Percentiles rank a stretch among this genome's conserved stretches.
These are phyloP conservation scores for Cordyceps tenuipes DNA, from an alignment of 2,329 filamentous ascomycete species.

Conservation along the genomic window DNA sequence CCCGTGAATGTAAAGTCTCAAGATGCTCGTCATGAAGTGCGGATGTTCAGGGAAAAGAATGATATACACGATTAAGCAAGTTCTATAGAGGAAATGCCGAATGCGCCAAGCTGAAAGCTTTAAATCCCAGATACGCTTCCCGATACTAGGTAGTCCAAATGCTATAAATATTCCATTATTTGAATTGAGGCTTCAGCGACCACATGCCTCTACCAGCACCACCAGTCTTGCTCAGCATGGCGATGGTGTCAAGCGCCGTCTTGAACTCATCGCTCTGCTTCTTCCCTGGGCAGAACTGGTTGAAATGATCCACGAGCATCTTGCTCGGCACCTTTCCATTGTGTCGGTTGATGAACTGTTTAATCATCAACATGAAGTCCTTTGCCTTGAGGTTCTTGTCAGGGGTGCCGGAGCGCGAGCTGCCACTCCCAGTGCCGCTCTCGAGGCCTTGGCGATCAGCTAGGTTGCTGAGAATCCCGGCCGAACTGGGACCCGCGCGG, in stretches of 20 bases:
- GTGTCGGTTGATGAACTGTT: conserved; percentile 68
- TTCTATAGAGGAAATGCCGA: not conserved
- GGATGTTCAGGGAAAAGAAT: conserved; percentile 5
- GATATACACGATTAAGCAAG: not conserved
- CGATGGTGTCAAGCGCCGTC: conserved; percentile 67
- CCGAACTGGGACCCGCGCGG: conserved; percentile 44
- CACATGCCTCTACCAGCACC: conserved; percentile 46
- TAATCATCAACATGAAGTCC: conserved; percentile 65
- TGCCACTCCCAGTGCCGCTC: conserved; percentile 34
- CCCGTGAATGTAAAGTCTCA: conserved; percentile 12
- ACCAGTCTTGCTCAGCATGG: conserved; percentile 55
- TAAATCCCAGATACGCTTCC: not conserved
- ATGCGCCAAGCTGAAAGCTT: not conserved
- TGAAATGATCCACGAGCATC: conserved; percentile 84
- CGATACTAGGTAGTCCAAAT: not conserved
- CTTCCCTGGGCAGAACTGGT: conserved; percentile 57
- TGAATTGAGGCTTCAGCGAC: conserved; percentile 34
- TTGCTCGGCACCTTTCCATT: conserved; percentile 74
- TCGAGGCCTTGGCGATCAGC: conserved; percentile 47
- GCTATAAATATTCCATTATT: conserved; percentile 12
- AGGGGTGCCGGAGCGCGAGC: conserved; percentile 40
- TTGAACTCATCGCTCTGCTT: conserved; percentile 75
- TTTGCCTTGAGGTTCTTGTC: conserved; percentile 39
- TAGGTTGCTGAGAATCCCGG: conserved; percentile 47
- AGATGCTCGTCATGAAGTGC: conserved; percentile 1